A percentile compares a stretch with the other conserved stretches of the same genome.
Evolutionary conservation across 495 filamentous ascomycete genomes (phyloP).

Genomic region (Letharia columbiana): DNA sequence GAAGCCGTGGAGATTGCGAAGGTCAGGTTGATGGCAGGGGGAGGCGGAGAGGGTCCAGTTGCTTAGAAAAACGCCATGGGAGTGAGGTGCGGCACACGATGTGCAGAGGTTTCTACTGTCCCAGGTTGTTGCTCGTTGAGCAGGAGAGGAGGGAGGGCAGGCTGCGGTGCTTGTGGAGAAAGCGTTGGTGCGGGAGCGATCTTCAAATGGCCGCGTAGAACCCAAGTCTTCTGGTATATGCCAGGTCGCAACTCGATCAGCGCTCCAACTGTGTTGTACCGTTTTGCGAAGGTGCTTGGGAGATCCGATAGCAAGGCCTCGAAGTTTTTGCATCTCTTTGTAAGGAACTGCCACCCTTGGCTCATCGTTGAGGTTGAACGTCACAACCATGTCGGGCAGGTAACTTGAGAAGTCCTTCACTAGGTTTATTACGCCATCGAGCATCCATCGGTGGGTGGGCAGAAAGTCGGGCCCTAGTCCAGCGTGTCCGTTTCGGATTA

Average conservation of each 20-base stretch:
- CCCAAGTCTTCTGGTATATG: slow-evolving; percentile 36
- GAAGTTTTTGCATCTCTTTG: slow-evolving; percentile 42
- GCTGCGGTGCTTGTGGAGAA: slow-evolving; percentile 40
- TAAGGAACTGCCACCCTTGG: slow-evolving; percentile 68
- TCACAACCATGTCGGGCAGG: slow-evolving; percentile 72
- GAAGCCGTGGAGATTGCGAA: slow-evolving; percentile 64
- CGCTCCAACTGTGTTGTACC: slow-evolving; percentile 31
- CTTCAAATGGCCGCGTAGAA: slow-evolving; percentile 42
- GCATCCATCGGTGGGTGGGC: slow-evolving; percentile 49
- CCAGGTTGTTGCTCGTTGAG: slow-evolving; percentile 46
- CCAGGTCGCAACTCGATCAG: slow-evolving; percentile 35
- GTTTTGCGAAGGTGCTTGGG: slow-evolving; percentile 23
- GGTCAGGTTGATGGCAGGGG: slow-evolving; percentile 73
- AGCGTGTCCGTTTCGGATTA: slow-evolving; percentile 40
- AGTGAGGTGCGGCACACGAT: slow-evolving; percentile 56
- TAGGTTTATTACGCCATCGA: slow-evolving; percentile 51
- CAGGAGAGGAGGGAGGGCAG: slow-evolving; percentile 51
- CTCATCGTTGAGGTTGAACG: slow-evolving; percentile 70
- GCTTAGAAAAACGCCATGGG: slow-evolving; percentile 54
- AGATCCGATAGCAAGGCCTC: slow-evolving; percentile 31
- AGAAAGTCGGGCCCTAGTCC: slow-evolving; percentile 38
- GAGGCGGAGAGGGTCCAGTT: slow-evolving; percentile 58
- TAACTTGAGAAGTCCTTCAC: slow-evolving; percentile 59
- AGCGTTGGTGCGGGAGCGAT: slow-evolving; percentile 36
- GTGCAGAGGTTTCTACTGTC: slow-evolving; percentile 50